phyloP scores from a whole-genome alignment of 805 yeast species.

The Saturnispora besseyi region DNA sequence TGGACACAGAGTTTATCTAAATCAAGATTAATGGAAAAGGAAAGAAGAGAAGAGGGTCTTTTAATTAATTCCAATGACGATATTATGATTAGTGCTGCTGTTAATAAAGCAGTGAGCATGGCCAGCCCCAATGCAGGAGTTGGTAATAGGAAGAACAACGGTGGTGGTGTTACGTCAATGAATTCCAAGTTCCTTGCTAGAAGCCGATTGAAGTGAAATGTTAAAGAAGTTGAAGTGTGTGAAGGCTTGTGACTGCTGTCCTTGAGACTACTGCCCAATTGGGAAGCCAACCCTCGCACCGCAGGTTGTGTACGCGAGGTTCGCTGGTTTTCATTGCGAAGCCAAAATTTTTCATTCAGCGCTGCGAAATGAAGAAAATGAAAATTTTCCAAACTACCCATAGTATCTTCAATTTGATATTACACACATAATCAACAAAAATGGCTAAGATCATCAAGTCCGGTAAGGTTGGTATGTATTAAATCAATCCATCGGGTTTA shows the following conservation, averaged over 20 bases:
- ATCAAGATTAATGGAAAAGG: slow-evolving; percentile 40
- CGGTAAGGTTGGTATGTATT: slow-evolving; percentile 95
- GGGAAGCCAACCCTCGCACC: slow-evolving; percentile 1
- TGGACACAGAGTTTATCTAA: slow-evolving; percentile 53
- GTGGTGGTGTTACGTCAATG: slow-evolving; percentile 38
- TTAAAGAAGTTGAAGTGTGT: not conserved
- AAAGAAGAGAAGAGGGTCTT: slow-evolving; percentile 31
- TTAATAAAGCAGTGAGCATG: slow-evolving; percentile 25
- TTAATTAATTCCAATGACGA: slow-evolving; percentile 29
- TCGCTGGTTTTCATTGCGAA: not conserved
- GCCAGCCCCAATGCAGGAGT: slow-evolving; percentile 13
- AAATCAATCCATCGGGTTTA: not conserved
- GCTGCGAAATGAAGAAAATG: not conserved
- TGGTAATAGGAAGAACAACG: slow-evolving; percentile 6
- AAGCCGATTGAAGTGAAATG: slow-evolving; percentile 35
- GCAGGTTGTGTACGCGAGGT: not conserved
- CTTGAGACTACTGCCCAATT: not conserved
- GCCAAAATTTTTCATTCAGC: not conserved
- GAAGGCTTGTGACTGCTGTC: not conserved
- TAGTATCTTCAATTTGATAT: not conserved
- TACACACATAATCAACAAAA: slow-evolving; percentile 25
- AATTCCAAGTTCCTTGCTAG: slow-evolving; percentile 56
- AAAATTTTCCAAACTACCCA: not conserved
- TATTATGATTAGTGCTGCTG: slow-evolving; percentile 31
- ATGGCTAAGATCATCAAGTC: slow-evolving; percentile 99